These are phyloP conservation scores for Ramaria rubella DNA, from an alignment of 768 basidiomycete genomes.

Conservation along the genomic window DNA sequence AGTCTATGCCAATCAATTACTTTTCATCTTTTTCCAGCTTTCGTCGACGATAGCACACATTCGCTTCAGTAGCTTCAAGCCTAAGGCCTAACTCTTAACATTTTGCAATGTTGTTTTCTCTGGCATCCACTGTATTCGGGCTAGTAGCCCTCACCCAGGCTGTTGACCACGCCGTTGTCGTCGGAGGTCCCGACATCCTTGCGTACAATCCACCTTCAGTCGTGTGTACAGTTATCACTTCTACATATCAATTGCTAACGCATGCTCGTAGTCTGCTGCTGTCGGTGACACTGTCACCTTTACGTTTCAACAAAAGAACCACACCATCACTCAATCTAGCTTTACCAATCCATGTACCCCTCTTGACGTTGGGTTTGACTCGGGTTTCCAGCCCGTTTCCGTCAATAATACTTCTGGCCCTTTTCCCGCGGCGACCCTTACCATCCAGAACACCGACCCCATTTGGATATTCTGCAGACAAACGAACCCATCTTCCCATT, in stretches of 20 bases:
- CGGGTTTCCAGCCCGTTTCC: constrained; percentile 28
- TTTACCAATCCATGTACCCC: constrained; percentile 34
- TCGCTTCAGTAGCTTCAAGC: constrained; percentile 8
- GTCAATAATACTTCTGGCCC: constrained; percentile 32
- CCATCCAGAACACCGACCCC: constrained; percentile 25
- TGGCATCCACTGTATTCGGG: constrained; percentile 32
- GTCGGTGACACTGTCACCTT: constrained; percentile 56
- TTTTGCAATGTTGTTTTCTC: constrained; percentile 45
- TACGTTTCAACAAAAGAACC: constrained; percentile 53
- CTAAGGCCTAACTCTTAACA: constrained; percentile 31
- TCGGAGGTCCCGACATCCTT: constrained; percentile 41
- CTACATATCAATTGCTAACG: not conserved
- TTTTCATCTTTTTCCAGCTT: constrained; percentile 5
- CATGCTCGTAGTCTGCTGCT: constrained; percentile 33
- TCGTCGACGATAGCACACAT: not conserved
- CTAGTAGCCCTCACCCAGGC: constrained; percentile 9
- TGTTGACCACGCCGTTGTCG: constrained; percentile 35
- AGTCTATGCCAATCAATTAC: not conserved
- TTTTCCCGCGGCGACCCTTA: constrained; percentile 42
- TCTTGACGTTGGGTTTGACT: constrained; percentile 11
- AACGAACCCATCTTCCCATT: constrained; percentile 36
- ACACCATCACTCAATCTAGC: constrained; percentile 46
- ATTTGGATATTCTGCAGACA: constrained; percentile 45
- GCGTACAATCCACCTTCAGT: constrained; percentile 46
- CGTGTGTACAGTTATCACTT: constrained; percentile 29